A percentile compares a stretch with the other conserved stretches of the same genome.
Conservation (phyloP, 805 yeast species). For the Starmerella bombicola region DNA sequence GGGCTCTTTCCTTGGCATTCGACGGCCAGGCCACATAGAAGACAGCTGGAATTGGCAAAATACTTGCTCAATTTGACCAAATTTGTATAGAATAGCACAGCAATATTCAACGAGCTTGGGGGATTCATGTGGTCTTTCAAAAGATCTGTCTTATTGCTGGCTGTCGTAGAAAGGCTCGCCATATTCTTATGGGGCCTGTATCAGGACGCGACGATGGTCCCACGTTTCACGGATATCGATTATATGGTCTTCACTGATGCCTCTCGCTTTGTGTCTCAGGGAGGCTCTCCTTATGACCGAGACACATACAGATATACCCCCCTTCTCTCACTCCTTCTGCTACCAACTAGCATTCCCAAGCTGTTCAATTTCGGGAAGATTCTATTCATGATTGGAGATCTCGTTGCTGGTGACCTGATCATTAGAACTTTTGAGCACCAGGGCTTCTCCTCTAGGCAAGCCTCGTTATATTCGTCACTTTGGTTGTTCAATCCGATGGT, state of each 20-base stretch:
- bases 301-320: constrained; percentile 94
- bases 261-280: constrained; percentile 51
- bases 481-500: constrained; percentile 97
- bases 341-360: constrained; percentile 43
- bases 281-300: constrained; percentile 60
- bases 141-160: constrained; percentile 23
- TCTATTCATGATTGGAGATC: constrained; percentile 63
- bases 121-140: too few relatives aligned
- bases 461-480: constrained; percentile 40
- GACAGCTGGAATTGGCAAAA: too few relatives aligned
- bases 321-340: constrained; percentile 64
- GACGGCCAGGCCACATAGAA: too few relatives aligned
- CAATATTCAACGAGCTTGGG: too few relatives aligned
- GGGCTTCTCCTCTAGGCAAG: constrained; percentile 27
- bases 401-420: constrained; percentile 62
- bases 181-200: constrained; percentile 70
- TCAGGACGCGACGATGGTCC: constrained; percentile 69
- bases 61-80: too few relatives aligned
- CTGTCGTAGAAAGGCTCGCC: constrained; percentile 36
- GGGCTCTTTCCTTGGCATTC: too few relatives aligned
- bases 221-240: constrained; percentile 88
- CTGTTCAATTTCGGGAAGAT: constrained; percentile 62
- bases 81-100: too few relatives aligned
- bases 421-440: constrained; percentile 26
- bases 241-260: constrained; percentile 93